Base-by-base conservation (phyloP, 768 basidiomycete species). In the Psilocybe tampanensis region DNA sequence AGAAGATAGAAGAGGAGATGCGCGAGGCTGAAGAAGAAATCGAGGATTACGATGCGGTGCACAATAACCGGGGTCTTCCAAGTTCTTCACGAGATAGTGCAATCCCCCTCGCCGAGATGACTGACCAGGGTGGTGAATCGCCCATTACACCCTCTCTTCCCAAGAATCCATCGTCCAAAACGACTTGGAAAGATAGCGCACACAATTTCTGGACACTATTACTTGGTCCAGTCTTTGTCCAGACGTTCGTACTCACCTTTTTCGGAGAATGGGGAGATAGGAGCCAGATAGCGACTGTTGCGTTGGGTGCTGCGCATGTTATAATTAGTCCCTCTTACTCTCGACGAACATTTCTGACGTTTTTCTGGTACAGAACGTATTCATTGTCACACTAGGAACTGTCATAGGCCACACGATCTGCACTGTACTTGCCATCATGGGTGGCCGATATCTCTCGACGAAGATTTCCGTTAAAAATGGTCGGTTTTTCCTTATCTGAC, bases 241-340 rank as follows among this genome's bases (percentile, higher is more conserved):
- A 99, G 72, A 86, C 94, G 0, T 98, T 99, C 66, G 76, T 96
- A 29, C 79, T 99, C 58, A 98, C 96, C 0, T 98, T 98, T 74
- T 79, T 99, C n/a, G 97, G 95, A 9, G 97, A 99, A 74, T 98
- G 97, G 97, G 96, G 97, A 0, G 97, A 98, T 74, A 76, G 96
- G 52, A 96, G 94, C 67, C 96, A 99, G 75, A 94, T 98, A 64
- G 90, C 97, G 1, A 98, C 97, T 2, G 96, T 98, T 60, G 95
- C 94, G 5, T 78, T 98, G 51, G 96, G 92, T 2, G 95, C 95
- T 21, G 92, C 95, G 19, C 94, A 99, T 75, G 96, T 98, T 68
- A 36, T 76, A 74, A 18, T 36, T 47, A 17, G 21, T 50, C 43
- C 43, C 29, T 33, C 18, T 55, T 22, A 29, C 17, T 12, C 9